phyloP scores from a whole-genome alignment of 345 rosid species.

The Aquilaria yunnanensis region DNA sequence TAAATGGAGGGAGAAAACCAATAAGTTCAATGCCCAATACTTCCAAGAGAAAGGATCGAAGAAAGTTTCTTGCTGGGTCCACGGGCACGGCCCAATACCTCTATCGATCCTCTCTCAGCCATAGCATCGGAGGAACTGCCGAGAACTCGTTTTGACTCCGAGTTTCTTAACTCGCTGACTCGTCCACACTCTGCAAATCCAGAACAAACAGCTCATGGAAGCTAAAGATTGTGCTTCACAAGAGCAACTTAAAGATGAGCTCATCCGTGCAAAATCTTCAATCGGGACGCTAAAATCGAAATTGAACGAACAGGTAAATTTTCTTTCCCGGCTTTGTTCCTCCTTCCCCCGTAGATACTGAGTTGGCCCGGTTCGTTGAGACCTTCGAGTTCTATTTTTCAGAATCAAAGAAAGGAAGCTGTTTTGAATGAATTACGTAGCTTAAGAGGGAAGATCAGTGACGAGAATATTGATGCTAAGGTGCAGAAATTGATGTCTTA shows the following conservation, averaged over 20 bases:
- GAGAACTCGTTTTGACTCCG: slow-evolving; percentile 3
- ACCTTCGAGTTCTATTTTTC: not conserved
- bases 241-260: slow-evolving; percentile 21
- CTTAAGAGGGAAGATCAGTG: slow-evolving; percentile 33
- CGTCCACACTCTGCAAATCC: not conserved
- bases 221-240: not conserved
- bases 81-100: no score
- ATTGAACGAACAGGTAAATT: slow-evolving; percentile 33
- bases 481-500: slow-evolving; percentile 39
- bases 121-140: no score
- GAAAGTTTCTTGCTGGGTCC: no score
- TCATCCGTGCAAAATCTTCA: slow-evolving; percentile 24
- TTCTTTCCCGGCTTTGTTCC: not conserved
- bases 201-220: slow-evolving; percentile 8
- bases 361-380: not conserved
- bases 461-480: slow-evolving; percentile 24
- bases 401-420: slow-evolving; percentile 38
- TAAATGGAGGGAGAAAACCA: no score
- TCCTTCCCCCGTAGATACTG: not conserved
- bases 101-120: not conserved
- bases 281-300: slow-evolving; percentile 22
- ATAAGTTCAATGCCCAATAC: no score
- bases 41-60: no score
- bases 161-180: not conserved
- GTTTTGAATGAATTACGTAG: slow-evolving; percentile 26